Evolutionary conservation across 2,329 filamentous ascomycete genomes (phyloP).

Genomic region (Tolypocladium ovalisporum): DNA sequence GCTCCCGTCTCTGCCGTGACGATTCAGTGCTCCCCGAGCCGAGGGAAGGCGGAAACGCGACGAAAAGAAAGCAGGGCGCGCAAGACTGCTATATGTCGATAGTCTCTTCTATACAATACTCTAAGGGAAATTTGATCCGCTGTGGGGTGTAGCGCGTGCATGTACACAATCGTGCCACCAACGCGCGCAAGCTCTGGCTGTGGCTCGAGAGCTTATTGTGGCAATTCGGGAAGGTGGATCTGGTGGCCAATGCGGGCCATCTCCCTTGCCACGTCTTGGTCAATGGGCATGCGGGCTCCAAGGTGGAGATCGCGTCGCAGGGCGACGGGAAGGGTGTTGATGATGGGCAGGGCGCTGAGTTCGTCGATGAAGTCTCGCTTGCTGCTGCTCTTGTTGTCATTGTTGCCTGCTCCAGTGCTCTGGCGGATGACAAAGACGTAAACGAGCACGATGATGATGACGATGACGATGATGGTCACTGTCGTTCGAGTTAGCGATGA

Average conservation of each 20-base stretch:
- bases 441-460: constrained; percentile 39
- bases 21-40: not conserved
- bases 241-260: constrained; percentile 9
- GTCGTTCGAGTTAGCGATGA: constrained; percentile 13
- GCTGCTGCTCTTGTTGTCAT: constrained; percentile 14
- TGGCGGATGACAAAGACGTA: constrained; percentile 32
- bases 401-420: constrained; percentile 12
- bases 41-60: not conserved
- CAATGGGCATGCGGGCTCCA: constrained; percentile 1
- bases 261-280: constrained; percentile 1
- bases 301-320: not conserved
- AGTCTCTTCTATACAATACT: constrained; percentile 8
- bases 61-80: not conserved
- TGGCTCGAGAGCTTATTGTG: constrained; percentile 1
- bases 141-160: not conserved
- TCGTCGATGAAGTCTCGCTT: constrained; percentile 18
- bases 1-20: not conserved
- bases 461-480: constrained; percentile 42
- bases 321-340: not conserved
- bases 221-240: constrained; percentile 14
- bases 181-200: not conserved
- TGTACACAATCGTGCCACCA: constrained; percentile 2
- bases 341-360: not conserved
- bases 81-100: constrained; percentile 6
- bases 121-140: constrained; percentile 4